Evolutionary conservation across 73 alveolate species (phyloP).

Genomic region (Blepharisma japonicum): DNA sequence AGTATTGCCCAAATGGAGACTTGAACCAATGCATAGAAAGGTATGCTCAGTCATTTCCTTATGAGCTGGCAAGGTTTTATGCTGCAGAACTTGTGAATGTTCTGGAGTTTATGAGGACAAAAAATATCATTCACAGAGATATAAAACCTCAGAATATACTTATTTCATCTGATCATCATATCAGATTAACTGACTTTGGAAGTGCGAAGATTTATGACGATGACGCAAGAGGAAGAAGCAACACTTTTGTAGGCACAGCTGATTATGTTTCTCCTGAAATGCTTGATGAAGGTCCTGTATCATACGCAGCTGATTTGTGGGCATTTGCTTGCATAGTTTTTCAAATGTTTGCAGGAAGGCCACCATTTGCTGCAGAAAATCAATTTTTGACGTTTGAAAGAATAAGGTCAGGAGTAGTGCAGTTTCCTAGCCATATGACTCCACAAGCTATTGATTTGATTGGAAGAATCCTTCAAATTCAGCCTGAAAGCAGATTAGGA

Average conservation of each 20-base stretch:
- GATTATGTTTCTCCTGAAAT: constrained; percentile 69
- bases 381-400: constrained; percentile 48
- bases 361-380: constrained; percentile 51
- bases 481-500: constrained; percentile 40
- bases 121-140: constrained; percentile 68
- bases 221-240: constrained; percentile 16
- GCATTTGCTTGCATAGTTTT: constrained; percentile 65
- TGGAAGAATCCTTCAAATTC: constrained; percentile 18
- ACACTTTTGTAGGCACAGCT: constrained; percentile 65
- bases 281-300: constrained; percentile 50
- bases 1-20: constrained; percentile 31
- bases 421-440: constrained; percentile 32
- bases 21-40: constrained; percentile 30
- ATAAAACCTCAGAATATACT: constrained; percentile 89
- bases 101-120: constrained; percentile 34
- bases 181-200: constrained; percentile 89
- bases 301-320: constrained; percentile 67
- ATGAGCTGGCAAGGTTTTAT: constrained; percentile 38
- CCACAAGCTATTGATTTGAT: constrained; percentile 36
- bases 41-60: constrained; percentile 27
- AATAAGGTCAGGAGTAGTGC: constrained; percentile 33
- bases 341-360: constrained; percentile 54
- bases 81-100: constrained; percentile 44
- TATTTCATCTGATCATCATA: constrained; percentile 63
- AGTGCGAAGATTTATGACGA: constrained; percentile 7